phyloP scores from a whole-genome alignment of 2,329 filamentous ascomycete genomes.

The Aspergillus spinulosporus region DNA sequence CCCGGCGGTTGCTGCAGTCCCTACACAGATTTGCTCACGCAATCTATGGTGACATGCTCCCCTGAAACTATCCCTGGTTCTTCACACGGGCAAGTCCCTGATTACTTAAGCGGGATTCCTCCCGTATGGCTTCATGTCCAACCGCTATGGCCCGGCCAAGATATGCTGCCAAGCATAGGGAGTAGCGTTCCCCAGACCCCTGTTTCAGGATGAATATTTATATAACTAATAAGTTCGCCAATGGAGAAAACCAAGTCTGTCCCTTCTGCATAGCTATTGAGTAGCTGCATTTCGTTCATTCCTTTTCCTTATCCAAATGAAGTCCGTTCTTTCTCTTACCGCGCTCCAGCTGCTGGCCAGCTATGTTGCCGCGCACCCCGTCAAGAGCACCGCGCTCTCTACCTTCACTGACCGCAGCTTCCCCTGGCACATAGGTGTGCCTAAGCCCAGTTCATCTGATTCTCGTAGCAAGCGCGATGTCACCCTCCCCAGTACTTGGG shows the following conservation, averaged over 20 bases:
- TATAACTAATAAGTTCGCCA: background rate
- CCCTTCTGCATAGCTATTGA: slow-evolving; percentile 12
- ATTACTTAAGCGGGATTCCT: background rate
- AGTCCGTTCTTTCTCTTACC: slow-evolving; percentile 16
- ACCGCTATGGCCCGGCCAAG: background rate
- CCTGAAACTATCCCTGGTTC: background rate
- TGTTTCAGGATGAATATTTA: slow-evolving; percentile 3
- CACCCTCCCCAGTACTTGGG: slow-evolving; percentile 10
- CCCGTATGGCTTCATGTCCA: background rate
- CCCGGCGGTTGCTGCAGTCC: background rate
- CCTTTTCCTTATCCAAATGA: slow-evolving; percentile 12
- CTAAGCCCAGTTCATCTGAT: background rate
- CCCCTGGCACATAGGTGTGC: slow-evolving; percentile 3
- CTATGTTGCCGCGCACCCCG: slow-evolving; percentile 14
- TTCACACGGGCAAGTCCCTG: background rate
- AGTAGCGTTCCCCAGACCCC: background rate
- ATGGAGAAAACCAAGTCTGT: background rate
- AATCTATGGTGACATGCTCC: background rate
- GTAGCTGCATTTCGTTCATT: slow-evolving; percentile 6
- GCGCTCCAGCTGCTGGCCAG: slow-evolving; percentile 23
- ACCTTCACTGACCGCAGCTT: slow-evolving; percentile 7
- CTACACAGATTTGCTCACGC: background rate
- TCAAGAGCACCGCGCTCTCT: background rate
- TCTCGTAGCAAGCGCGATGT: slow-evolving; percentile 9
- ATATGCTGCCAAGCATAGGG: background rate